Evolutionary conservation across 768 basidiomycete genomes (phyloP), one percentile per base, ranked within the genome.

Genomic region (Tricholoma bakamatsutake): DNA sequence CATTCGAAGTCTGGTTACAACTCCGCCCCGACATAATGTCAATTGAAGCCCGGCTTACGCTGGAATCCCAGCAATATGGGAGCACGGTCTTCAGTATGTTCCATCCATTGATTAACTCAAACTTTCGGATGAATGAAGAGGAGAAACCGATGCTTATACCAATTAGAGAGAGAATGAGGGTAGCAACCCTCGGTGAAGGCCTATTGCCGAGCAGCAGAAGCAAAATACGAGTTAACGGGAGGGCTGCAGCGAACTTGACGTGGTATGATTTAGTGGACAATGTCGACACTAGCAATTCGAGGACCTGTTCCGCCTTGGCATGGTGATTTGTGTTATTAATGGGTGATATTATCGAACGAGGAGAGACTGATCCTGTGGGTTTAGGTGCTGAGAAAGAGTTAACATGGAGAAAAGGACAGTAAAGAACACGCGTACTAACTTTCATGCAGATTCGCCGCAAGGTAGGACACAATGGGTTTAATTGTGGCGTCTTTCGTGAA

Each of bases 101-200:
- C 88, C 93, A 96, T 8, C 94, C 94, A 52, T 85, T 86, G 35
- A 90, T 84, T 1, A 88, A 73, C 66, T 95, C 93, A 61, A 96
- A 93, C 62, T 90, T 93, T 54, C 87, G 77, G 46, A 73, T 79
- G 71, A 94, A 97, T 2, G 84, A 80, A 9, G 78, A 64, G 0
- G 84, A 83, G 28, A 75, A 67, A 13, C 69, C 70, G 28, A 86
- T 73, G 56, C 84, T 79, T 52, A 85, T 73, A 2, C 75, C 74
- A 8, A 91, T 76, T 17, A 93, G 69, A 1, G 69, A 69, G 1
- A 92, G 73, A 39, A 91, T 75, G 59, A 84, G 80, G 27, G 79
- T 73, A 10, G 81, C 80, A 43, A 87, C 78, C 34, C 74, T 66
- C 0, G 88, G 73, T 0, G 79, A 72, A 2, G 93, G 90, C n/a